Base-by-base conservation (phyloP, 805 yeast genomes). In the Candida ulmi region DNA sequence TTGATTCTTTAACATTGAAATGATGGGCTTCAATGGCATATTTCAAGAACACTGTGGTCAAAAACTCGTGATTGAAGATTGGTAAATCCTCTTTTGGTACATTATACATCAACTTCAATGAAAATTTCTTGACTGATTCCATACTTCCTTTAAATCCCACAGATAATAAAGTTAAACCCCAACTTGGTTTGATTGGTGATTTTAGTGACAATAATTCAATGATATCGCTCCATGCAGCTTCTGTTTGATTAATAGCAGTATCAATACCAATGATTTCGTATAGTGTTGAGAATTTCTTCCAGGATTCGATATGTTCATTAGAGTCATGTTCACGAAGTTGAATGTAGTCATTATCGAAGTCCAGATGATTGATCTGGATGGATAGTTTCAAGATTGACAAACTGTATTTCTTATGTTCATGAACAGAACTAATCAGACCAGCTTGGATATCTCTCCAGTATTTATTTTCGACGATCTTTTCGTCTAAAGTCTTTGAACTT, bases 191-290 rank as follows among this genome's bases (percentile, higher is more conserved):
- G 37, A 88, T 71, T 18, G 62, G 48, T 0, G 85, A 74, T 2
- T 58, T 45, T 3, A 74, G 69, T 0, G 68, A 54, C 18, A 86
- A 66, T 12, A 85, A 57, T 1, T 62, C 62, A 2, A 76, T 55
- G 33, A 88, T 74, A 50, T 86, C 95, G 8, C 62, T 62, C 1
- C 72, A 60, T 0, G 93, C 91, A 11, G 87, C 95, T 48, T 80
- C 80, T 1, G 90, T 78, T 59, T 90, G 96, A 50, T 90, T 88
- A 50, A 86, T 62, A 0, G 96, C 84, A 0, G 96, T 78, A 56
- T 88, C 96, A 30, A 88, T 71, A 1, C 88, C 93, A 21, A 86
- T 62, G 35, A 88, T 83, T 53, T 88, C 96, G 51, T 76, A 83
- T 12, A 88, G 61, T 0, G 95, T 85, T 21, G 78, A 68, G 51